A percentile compares a stretch with the other conserved stretches of the same genome.
phyloP scores from a whole-genome alignment of 371 early-diverging fungal genomes.

The Rhizomucor miehei region DNA sequence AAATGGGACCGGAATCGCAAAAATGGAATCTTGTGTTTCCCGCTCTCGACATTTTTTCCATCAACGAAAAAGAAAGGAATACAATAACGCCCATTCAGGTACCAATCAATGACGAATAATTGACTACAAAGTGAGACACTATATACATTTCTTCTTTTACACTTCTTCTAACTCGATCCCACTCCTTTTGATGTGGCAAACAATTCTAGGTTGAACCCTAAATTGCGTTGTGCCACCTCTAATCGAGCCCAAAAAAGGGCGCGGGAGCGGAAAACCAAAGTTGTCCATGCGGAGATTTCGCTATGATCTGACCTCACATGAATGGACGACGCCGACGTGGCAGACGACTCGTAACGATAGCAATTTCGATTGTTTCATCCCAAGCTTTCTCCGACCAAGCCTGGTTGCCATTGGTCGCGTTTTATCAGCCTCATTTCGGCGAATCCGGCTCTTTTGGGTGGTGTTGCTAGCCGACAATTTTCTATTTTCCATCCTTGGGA shows the following conservation, averaged over 20 bases:
- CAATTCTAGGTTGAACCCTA: background rate
- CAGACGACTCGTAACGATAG: constrained; percentile 12
- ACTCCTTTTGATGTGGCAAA: too few species aligned
- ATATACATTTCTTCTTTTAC: too few species aligned
- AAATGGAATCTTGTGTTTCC: constrained; percentile 3
- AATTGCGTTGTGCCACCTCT: too few species aligned
- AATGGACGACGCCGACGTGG: background rate
- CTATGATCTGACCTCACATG: constrained; percentile 6
- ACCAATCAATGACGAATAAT: too few species aligned
- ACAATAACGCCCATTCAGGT: background rate
- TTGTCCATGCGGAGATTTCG: constrained; percentile 6
- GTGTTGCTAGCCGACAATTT: too few species aligned
- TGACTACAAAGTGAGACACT: background rate
- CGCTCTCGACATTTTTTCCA: constrained; percentile 1
- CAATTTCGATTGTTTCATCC: constrained; percentile 16
- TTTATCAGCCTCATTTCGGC: background rate
- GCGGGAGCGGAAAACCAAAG: constrained; percentile 1
- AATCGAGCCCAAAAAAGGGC: constrained; percentile 1
- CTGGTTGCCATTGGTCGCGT: constrained; percentile 9
- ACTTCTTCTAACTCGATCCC: too few species aligned
- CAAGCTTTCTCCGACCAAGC: background rate
- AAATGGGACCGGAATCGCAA: constrained; percentile 14
- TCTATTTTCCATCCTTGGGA: too few species aligned
- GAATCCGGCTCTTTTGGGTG: too few species aligned
- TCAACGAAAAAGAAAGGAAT: constrained; percentile 2